Conservation (phyloP, 2,329 filamentous ascomycete genomes). For the Ophiostoma himal-ulmi region DNA sequence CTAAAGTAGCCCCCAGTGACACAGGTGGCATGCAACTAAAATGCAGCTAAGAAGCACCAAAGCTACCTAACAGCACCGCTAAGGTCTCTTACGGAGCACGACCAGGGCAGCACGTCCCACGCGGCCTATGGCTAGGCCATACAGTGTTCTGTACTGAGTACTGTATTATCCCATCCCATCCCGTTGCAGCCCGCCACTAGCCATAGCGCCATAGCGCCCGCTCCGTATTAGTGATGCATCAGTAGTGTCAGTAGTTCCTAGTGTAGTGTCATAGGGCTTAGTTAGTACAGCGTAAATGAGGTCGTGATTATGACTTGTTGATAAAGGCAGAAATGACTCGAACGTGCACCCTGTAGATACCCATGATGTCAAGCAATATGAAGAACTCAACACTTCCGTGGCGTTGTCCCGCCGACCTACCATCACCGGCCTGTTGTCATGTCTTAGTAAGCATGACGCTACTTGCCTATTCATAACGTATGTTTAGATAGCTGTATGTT, state of each 20-base stretch:
- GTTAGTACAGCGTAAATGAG: neutral
- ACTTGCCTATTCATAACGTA: neutral
- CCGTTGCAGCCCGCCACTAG: neutral
- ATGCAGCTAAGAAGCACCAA: conserved; percentile 10
- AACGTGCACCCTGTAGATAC: too few relatives aligned
- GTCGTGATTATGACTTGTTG: too few relatives aligned
- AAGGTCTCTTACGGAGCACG: neutral
- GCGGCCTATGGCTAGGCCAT: conserved; percentile 10
- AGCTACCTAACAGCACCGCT: conserved; percentile 5
- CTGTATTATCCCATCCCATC: neutral
- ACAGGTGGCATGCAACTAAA: conserved; percentile 5
- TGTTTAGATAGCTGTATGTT: neutral
- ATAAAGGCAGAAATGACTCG: too few relatives aligned
- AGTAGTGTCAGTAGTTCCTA: neutral
- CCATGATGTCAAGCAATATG: neutral
- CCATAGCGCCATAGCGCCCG: conserved; percentile 10
- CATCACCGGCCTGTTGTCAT: neutral
- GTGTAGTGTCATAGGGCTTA: conserved; percentile 4
- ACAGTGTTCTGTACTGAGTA: conserved; percentile 11
- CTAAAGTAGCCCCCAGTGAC: neutral
- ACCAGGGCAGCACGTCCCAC: conserved; percentile 12
- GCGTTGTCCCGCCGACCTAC: neutral
- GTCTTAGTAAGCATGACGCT: neutral
- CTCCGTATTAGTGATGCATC: neutral
- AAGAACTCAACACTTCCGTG: neutral